phyloP scores from a whole-genome alignment of 1,284 basidiomycete genomes.

The Malassezia japonica region DNA sequence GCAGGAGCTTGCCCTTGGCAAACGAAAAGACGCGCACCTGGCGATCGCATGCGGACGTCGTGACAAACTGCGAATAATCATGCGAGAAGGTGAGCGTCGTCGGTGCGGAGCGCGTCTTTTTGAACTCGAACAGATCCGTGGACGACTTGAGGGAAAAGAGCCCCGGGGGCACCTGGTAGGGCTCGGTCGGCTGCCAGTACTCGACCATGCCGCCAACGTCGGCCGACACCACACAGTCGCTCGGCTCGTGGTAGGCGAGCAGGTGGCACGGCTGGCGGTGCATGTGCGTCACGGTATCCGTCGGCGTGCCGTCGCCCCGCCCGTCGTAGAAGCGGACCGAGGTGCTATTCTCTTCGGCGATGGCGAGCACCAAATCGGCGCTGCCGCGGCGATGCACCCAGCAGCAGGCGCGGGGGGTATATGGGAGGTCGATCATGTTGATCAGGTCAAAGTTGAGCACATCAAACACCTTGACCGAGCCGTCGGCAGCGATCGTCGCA shows the following conservation, averaged over 20 bases:
- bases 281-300: constrained; percentile 64
- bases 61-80: constrained; percentile 74
- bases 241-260: constrained; percentile 83
- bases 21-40: constrained; percentile 90
- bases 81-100: constrained; percentile 84
- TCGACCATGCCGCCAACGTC: constrained; percentile 92
- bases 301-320: constrained; percentile 66
- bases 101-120: constrained; percentile 78
- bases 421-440: constrained; percentile 86
- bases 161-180: constrained; percentile 61
- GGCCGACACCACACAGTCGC: constrained; percentile 83
- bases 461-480: constrained; percentile 79
- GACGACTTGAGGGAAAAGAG: constrained; percentile 83
- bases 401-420: constrained; percentile 56
- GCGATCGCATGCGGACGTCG: constrained; percentile 81
- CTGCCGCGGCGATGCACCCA: constrained; percentile 58
- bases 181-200: constrained; percentile 87
- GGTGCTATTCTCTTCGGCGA: constrained; percentile 63
- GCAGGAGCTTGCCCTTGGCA: constrained; percentile 73
- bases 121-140: constrained; percentile 95
- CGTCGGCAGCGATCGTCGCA: constrained; percentile 57
- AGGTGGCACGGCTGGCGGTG: constrained; percentile 81
- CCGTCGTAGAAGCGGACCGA: constrained; percentile 84
- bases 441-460: constrained; percentile 99
- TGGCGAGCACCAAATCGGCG: constrained; percentile 74